These are phyloP conservation scores for Hirsutella thompsonii DNA, from an alignment of 2,329 filamentous ascomycete species.

Conservation along the genomic window DNA sequence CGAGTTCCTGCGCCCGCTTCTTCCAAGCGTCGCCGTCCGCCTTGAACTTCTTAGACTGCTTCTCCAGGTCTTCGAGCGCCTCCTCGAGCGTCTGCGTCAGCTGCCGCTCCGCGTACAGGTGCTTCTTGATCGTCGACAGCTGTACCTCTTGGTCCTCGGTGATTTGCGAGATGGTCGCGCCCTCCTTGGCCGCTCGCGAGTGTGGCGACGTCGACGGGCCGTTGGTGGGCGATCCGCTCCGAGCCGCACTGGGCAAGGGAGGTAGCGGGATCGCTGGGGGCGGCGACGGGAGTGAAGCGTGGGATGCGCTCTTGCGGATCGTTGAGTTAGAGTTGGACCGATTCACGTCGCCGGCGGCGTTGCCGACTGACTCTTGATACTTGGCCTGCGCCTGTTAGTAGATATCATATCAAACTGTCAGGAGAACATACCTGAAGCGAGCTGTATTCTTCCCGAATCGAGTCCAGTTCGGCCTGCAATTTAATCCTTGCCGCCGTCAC, in stretches of 20 bases:
- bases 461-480: slow-evolving; percentile 57
- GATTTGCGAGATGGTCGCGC: slow-evolving; percentile 53
- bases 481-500: slow-evolving; percentile 50
- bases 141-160: slow-evolving; percentile 92
- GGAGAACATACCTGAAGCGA: slow-evolving; percentile 55
- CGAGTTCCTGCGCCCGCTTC: slow-evolving; percentile 67
- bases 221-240: slow-evolving; percentile 31
- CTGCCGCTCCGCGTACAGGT: slow-evolving; percentile 90
- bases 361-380: slow-evolving; percentile 36
- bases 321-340: slow-evolving; percentile 54
- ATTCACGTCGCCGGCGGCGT: slow-evolving; percentile 29
- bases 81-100: slow-evolving; percentile 92
- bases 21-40: slow-evolving; percentile 82
- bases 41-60: slow-evolving; percentile 84
- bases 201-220: slow-evolving; percentile 35
- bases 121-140: slow-evolving; percentile 92
- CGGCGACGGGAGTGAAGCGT: slow-evolving; percentile 77
- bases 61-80: slow-evolving; percentile 85
- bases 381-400: slow-evolving; percentile 33
- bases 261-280: slow-evolving; percentile 94
- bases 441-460: slow-evolving; percentile 55
- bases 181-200: slow-evolving; percentile 67
- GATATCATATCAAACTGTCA: neutral
- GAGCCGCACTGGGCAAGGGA: slow-evolving; percentile 55
- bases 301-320: slow-evolving; percentile 73